A percentile compares a stretch with the other conserved stretches of the same genome.
These are phyloP conservation scores for Russula lepida DNA, from an alignment of 768 basidiomycete species.

Conservation along the genomic window DNA sequence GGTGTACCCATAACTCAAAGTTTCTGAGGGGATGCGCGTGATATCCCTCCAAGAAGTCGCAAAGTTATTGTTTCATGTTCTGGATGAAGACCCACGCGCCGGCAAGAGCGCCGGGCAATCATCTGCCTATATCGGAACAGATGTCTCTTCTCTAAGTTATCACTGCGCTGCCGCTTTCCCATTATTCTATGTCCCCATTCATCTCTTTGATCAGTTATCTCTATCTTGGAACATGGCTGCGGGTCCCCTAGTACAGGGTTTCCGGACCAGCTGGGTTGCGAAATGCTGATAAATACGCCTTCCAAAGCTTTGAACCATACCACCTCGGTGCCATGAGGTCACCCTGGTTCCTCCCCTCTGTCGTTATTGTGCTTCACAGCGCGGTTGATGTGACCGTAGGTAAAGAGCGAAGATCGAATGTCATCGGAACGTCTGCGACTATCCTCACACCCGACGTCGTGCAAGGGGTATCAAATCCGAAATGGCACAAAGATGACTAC, in stretches of 20 bases:
- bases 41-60: too few species aligned
- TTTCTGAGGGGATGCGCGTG: too few species aligned
- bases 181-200: too few species aligned
- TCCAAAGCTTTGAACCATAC: background rate
- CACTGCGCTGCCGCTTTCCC: too few species aligned
- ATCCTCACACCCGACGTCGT: constrained; percentile 8
- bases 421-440: background rate
- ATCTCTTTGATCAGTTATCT: background rate
- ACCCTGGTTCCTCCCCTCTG: background rate
- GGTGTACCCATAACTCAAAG: too few species aligned
- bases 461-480: constrained; percentile 9
- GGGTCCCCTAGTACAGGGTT: background rate
- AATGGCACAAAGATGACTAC: constrained; percentile 12
- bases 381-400: background rate
- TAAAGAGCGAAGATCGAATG: background rate
- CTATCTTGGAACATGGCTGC: background rate
- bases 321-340: background rate
- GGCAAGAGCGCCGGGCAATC: too few species aligned
- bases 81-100: too few species aligned
- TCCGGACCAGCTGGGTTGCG: background rate
- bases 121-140: too few species aligned
- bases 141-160: too few species aligned
- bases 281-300: background rate
- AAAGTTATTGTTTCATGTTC: too few species aligned
- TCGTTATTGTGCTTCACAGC: background rate